Evolutionary conservation across 2,329 filamentous ascomycete genomes (phyloP).

Genomic region (Neonectria punicea): DNA sequence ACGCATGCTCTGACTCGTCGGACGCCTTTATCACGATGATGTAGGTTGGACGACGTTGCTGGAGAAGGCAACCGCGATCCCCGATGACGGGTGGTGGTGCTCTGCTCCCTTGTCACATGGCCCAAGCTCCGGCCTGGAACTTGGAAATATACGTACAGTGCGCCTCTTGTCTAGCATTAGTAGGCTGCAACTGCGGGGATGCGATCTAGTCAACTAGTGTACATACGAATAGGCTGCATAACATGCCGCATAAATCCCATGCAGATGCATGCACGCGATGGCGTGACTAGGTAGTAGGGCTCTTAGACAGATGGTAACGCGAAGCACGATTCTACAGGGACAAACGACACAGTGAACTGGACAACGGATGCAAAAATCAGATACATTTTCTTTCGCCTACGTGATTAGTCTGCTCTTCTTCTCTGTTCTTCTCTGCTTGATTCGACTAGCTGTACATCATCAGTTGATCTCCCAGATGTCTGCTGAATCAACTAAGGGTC

Average conservation of each 20-base stretch:
- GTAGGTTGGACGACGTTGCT: constrained; percentile 28
- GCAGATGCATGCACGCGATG: constrained; percentile 25
- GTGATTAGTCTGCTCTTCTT: constrained; percentile 38
- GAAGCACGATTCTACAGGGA: not conserved
- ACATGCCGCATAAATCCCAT: constrained; percentile 26
- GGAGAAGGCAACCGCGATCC: constrained; percentile 22
- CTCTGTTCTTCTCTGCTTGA: constrained; percentile 9
- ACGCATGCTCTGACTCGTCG: constrained; percentile 6
- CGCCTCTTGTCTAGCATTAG: not conserved
- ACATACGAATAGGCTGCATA: constrained; percentile 15
- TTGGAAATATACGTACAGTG: constrained; percentile 2
- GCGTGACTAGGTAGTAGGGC: constrained; percentile 6
- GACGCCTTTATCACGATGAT: constrained; percentile 11
- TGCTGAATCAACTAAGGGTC: constrained; percentile 23
- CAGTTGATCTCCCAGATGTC: constrained; percentile 10
- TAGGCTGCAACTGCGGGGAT: constrained; percentile 5
- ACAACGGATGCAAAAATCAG: constrained; percentile 21
- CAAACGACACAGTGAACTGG: not conserved
- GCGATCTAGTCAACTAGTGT: not conserved
- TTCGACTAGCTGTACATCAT: constrained; percentile 26
- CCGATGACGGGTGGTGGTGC: constrained; percentile 19
- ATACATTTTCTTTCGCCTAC: constrained; percentile 40
- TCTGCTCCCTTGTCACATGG: constrained; percentile 36
- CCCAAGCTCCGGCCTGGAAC: constrained; percentile 34
- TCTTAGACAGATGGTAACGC: not conserved